Evolutionary conservation across 768 basidiomycete species (phyloP).

Genomic region (Macrolepiota fuliginosa): DNA sequence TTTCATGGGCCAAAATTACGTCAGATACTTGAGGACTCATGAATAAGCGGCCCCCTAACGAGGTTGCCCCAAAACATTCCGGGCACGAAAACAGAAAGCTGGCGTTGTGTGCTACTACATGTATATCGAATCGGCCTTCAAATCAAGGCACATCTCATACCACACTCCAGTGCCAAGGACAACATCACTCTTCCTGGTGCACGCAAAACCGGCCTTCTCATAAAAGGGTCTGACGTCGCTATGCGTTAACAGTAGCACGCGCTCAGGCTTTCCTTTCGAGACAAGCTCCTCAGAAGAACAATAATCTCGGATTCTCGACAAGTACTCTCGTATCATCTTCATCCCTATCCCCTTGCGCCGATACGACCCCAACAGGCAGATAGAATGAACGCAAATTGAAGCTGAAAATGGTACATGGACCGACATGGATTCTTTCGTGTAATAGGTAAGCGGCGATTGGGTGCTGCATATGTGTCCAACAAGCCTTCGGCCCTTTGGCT

Average conservation of each 20-base stretch:
- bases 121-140: conserved; percentile 14
- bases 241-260: conserved; percentile 60
- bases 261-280: conserved; percentile 29
- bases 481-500: conserved; percentile 33
- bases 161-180: conserved; percentile 58
- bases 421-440: conserved; percentile 69
- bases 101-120: too few relatives aligned
- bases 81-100: too few relatives aligned
- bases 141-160: conserved; percentile 55
- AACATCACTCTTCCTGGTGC: conserved; percentile 54
- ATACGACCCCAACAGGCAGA: conserved; percentile 48
- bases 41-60: too few relatives aligned
- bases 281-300: conserved; percentile 18
- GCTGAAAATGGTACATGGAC: conserved; percentile 48
- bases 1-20: too few relatives aligned
- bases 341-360: conserved; percentile 49
- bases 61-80: too few relatives aligned
- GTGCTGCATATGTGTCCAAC: conserved; percentile 68
- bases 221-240: conserved; percentile 57
- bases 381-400: conserved; percentile 68
- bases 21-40: too few relatives aligned
- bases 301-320: conserved; percentile 39
- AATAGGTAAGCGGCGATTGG: conserved; percentile 44
- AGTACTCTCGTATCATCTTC: conserved; percentile 57
- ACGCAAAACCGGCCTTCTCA: conserved; percentile 58